Evolutionary conservation across 1,284 basidiomycete species (phyloP), one percentile per base, ranked within the genome.

Genomic region (Ustilago nuda): DNA sequence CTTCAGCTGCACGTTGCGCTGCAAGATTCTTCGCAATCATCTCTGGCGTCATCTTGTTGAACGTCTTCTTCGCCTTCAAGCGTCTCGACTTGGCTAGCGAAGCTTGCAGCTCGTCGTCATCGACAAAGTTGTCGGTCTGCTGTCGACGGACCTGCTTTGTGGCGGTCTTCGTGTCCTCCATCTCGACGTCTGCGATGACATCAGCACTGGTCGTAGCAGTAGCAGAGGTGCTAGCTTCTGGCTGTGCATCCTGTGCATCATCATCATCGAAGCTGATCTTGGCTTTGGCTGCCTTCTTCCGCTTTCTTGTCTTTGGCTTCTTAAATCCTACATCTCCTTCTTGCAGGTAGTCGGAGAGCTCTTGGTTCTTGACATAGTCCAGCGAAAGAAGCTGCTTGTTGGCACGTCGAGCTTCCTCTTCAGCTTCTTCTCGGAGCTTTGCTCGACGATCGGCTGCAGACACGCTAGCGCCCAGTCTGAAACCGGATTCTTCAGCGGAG

Each of bases 51-150:
- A 92, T 76, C 83, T 93, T 94, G 83, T 92, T 92, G 41, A 85
- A 67, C 15, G 89, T 87, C 85, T 92, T 93, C 84, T 91, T 91
- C 3, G 94, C 89, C 79, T 93, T 93, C 43, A 92, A 91, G 80
- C 93, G 90, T 66, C 97, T 89, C 66, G 93, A 91, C 19, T 93
- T 90, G 30, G 96, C 92, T 61, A 99, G 89, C 33, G 93, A 94
- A 37, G 93, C 93, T 88, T 98, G 95, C 43, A 99, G 89, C 83
- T 99, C 97, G 86, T 99, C 97, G 86, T 99, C 97, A 87, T 99
- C 97, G 75, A 99, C 92, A 86, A 98, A 93, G 87, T 98, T 84
- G 35, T 84, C 83, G 7, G 76, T 78, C 32, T 66, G 62, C n/a
- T 63, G 30, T 35, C 59, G 50, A 1, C 71, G 60, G 13, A 54